phyloP scores from a whole-genome alignment of 768 basidiomycete species.

The Tulasnella sp. region DNA sequence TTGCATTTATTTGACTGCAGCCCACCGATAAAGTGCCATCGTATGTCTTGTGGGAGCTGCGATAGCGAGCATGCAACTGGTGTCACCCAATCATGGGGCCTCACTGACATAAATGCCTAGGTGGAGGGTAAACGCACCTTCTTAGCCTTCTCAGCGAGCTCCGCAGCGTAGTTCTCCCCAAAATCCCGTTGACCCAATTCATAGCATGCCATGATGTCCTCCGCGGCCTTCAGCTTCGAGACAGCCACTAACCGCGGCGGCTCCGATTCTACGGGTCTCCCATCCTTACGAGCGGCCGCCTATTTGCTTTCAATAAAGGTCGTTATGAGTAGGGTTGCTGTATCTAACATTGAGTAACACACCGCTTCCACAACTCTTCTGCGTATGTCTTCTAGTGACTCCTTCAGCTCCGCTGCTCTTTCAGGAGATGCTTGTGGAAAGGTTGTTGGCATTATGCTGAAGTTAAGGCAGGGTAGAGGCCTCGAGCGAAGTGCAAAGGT shows the following conservation, averaged over 20 bases:
- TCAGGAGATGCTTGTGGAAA: constrained; percentile 5
- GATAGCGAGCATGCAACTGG: background rate
- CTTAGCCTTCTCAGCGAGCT: constrained; percentile 76
- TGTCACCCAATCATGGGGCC: background rate
- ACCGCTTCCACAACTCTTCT: constrained; percentile 18
- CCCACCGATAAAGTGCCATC: constrained; percentile 96
- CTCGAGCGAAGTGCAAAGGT: too few relatives aligned
- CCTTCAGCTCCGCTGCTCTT: constrained; percentile 20
- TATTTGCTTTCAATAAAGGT: background rate
- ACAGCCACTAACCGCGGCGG: constrained; percentile 64
- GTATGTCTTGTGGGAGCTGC: constrained; percentile 78
- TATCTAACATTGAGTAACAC: too few relatives aligned
- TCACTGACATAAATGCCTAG: background rate
- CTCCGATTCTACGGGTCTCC: background rate
- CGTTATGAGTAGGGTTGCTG: background rate
- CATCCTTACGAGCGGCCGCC: background rate
- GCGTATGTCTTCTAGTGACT: constrained; percentile 19
- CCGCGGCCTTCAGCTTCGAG: constrained; percentile 84
- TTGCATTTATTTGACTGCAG: constrained; percentile 93
- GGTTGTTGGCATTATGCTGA: background rate
- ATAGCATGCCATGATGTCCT: constrained; percentile 77
- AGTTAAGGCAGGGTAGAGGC: too few relatives aligned
- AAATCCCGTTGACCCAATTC: constrained; percentile 79
- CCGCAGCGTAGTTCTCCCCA: constrained; percentile 96
- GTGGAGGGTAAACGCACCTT: constrained; percentile 36